These are phyloP conservation scores for Trichoderma sp. DNA, from an alignment of 2,329 filamentous ascomycete species.

Conservation along the genomic window DNA sequence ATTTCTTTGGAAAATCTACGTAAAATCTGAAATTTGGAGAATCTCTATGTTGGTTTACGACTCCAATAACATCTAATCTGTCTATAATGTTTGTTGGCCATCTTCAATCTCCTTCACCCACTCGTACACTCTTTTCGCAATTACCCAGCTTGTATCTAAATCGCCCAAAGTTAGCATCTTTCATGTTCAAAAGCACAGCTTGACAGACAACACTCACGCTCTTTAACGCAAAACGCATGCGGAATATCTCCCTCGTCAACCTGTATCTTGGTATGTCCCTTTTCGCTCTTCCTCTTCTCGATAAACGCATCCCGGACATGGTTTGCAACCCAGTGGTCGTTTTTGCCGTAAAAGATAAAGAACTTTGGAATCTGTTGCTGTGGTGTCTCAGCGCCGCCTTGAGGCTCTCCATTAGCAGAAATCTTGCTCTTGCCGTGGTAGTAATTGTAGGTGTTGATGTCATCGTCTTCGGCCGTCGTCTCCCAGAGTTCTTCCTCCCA, in stretches of 20 bases:
- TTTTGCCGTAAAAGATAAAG: slow-evolving; percentile 59
- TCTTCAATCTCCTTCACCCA: slow-evolving; percentile 36
- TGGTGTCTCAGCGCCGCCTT: neutral
- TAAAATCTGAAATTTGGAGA: too few relatives aligned
- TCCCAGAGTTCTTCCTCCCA: slow-evolving; percentile 65
- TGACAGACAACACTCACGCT: slow-evolving; percentile 33
- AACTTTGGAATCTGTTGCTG: slow-evolving; percentile 46
- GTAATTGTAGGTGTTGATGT: neutral
- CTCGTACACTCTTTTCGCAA: slow-evolving; percentile 33
- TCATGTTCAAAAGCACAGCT: neutral
- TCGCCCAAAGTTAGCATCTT: neutral
- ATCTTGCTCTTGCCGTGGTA: slow-evolving; percentile 12
- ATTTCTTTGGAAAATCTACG: too few relatives aligned
- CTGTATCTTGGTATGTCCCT: slow-evolving; percentile 48
- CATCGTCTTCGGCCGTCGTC: slow-evolving; percentile 26
- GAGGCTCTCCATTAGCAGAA: neutral
- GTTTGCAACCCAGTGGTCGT: slow-evolving; percentile 65
- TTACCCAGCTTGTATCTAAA: slow-evolving; percentile 31
- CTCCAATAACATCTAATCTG: too few relatives aligned
- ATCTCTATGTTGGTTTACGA: too few relatives aligned
- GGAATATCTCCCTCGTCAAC: slow-evolving; percentile 58
- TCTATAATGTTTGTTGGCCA: neutral
- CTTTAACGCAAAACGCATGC: slow-evolving; percentile 59
- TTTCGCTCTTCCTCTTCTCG: slow-evolving; percentile 39
- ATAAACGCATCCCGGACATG: slow-evolving; percentile 59